Evolutionary conservation across 805 yeast genomes (phyloP), one percentile per base, ranked within the genome.

Genomic region (Myxozyma melibiosi): DNA sequence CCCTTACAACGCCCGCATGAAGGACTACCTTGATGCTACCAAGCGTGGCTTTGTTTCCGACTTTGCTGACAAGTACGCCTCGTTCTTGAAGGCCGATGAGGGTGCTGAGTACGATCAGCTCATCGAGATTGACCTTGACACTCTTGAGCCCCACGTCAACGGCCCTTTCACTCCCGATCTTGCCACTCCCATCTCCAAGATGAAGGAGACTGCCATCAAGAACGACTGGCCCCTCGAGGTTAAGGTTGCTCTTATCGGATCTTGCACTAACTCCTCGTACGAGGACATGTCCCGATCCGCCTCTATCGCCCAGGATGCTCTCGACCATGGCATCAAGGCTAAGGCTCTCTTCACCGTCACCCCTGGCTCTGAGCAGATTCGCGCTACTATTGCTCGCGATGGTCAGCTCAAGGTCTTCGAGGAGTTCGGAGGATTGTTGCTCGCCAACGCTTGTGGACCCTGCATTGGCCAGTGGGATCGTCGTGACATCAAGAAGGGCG

Each of bases 381-480:
- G 98, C 75, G 98, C 98, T 51, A 92, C 99, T 51, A 84, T 92
- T 67, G 96, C 88, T 73, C 84, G 97, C 76, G 99, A 92, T 74
- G 98, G 98, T 57, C 83, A 87, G 70, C 82, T 88, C 61, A 79
- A 85, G 45, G 83, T 85, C 41, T 90, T 92, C 73, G 84, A 85
- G 73, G 83, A 86, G 53, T 86, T 84, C 68, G 98, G 98, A 59
- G 99, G 96, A 66, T 80, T 83, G 58, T 96, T 92, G 43, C 80
- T 92, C 67, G 97, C 98, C 53, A 92, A 92, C 73, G 99, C 99
- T 20, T 92, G 99, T 81, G 99, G 99, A 66, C 99, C 98, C 70
- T 92, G 99, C 79, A 92, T 92, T 71, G 99, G 99, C 57, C 99
- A 92, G 80, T 92, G 99, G 99, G 97, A 94, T 73, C 87, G 98